Evolutionary conservation across 805 yeast genomes (phyloP), one percentile per base, ranked within the genome.

Genomic region (Nakazawaea ishiwadae): DNA sequence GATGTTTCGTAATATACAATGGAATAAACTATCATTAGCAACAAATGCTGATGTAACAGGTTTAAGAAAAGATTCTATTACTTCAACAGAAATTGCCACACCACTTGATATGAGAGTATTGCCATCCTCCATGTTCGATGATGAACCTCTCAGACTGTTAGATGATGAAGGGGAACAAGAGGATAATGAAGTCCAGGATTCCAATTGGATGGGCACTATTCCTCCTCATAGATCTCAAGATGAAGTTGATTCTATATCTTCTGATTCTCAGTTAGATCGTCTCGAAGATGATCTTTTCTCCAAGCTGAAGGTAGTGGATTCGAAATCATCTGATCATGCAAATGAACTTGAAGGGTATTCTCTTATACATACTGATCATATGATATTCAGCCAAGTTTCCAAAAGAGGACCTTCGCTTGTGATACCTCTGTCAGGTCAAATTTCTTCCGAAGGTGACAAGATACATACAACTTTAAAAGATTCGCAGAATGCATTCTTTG

Each of bases 1-100:
- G 2, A 66, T 68, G 72, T 60, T 58, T 49, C 66, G 65, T 44
- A 62, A 61, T 40, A 51, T 68, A 20, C 60, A 51, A 9, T 69
- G 74, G 74, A 71, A 72, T 7, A 51, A 54, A 12, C 21, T 41
- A 5, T 8, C 14, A 11, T 32, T 39, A 18, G 19, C 18, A 20
- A 24, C 7, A n/a, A 32, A n/a, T 3, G 3, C 20, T 17, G 28
- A 17, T 10, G n/a, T n/a, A n/a, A n/a, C n/a, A n/a, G n/a, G n/a
- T n/a, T n/a, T n/a, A n/a, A n/a, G n/a, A n/a, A n/a, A n/a, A n/a
- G n/a, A n/a, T 14, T 35, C 39, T n/a, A 26, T 28, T 18, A 26
- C 23, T 16, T 17, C 39, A 10, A 18, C n/a, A 11, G 15, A 16
- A 16, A 11, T 30, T 11, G 23, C 21, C 4, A 34, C 31, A 7